Base-by-base conservation (phyloP, 306 rosid genomes). In the Datisca glomerata region DNA sequence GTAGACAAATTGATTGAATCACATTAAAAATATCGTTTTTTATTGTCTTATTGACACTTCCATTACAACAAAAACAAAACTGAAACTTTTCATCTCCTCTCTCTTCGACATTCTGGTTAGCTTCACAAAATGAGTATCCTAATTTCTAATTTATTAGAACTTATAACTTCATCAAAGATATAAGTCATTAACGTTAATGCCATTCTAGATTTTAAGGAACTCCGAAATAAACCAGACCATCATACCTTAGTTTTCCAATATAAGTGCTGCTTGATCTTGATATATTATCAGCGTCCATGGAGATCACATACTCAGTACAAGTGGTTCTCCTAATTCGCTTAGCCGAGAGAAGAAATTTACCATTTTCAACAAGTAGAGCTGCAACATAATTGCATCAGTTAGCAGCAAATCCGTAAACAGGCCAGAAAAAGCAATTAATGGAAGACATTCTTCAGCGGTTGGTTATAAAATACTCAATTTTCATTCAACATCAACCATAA, bases 291-390 rank as follows among this genome's bases (percentile, higher is more conserved):
- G 86, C 93, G 59, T 85, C 77, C 95, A 85, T 80, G 41, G 95
- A 85, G 66, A 85, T 79, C 34, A 85, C 86, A 24, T 85, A 80
- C 56, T 85, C 95, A n/a, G 95, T 85, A 68, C 70, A 85, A 18
- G 95, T 85, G 31, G 95, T 79, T 66, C 95, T 74, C 41, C 95
- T 48, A 1, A 80, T 79, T 57, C 93, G 74, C 74, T 80, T 85
- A 13, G 95, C 95, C 45, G 95, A 85, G 32, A 85, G 93, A 52
- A 85, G 95, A 66, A 85, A 85, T 24, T 85, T 85, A 46, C 95
- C 95, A 66, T 80, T 85, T 49, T 85, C 95, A 55, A 76, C 95
- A 20, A 80, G 67, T 72, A 85, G 71, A 60, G 72, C 95, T 85
- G 79, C 73, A 54, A 31, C n/a, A 57, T 44, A 31, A 5, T 5